Percentiles rank a stretch among this genome's conserved stretches.
Evolutionary conservation across 345 rosid genomes (phyloP).

Genomic region (Xanthoceras sorbifolium): DNA sequence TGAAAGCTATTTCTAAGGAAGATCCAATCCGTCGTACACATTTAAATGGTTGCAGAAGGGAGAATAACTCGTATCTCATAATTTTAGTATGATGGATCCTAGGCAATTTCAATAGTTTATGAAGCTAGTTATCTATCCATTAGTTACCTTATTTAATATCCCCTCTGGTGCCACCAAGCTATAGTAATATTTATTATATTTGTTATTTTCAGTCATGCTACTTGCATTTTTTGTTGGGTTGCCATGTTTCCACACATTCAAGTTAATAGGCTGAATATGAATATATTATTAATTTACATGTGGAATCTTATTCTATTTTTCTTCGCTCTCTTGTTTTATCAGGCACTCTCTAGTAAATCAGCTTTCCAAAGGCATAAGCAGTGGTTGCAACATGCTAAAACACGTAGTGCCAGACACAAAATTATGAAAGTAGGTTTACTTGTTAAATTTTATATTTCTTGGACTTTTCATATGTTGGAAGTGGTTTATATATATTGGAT

Average conservation of each 20-base stretch:
- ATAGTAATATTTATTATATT: not conserved
- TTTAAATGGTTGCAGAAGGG: not conserved
- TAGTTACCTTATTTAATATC: not conserved
- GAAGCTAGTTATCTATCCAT: not conserved
- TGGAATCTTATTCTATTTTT: not conserved
- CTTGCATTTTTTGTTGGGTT: not conserved
- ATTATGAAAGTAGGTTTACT: conserved; percentile 72
- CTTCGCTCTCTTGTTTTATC: conserved; percentile 24
- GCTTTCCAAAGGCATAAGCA: conserved; percentile 87
- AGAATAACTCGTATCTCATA: not conserved
- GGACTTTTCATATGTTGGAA: not conserved
- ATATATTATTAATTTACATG: not conserved
- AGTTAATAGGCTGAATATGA: conserved; percentile 10
- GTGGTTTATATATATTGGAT: not conserved
- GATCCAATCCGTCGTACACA: not conserved
- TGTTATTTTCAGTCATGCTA: not conserved
- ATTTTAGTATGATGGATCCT: conserved; percentile 1
- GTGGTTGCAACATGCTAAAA: conserved; percentile 93
- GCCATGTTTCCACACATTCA: not conserved
- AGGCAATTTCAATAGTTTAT: not conserved
- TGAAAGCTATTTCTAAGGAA: not conserved
- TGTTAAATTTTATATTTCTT: not conserved
- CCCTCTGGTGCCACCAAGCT: not conserved
- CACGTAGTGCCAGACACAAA: conserved; percentile 94
- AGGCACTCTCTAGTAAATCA: conserved; percentile 94